Base-by-base conservation (phyloP, 805 yeast genomes). In the Spathaspora girioi region DNA sequence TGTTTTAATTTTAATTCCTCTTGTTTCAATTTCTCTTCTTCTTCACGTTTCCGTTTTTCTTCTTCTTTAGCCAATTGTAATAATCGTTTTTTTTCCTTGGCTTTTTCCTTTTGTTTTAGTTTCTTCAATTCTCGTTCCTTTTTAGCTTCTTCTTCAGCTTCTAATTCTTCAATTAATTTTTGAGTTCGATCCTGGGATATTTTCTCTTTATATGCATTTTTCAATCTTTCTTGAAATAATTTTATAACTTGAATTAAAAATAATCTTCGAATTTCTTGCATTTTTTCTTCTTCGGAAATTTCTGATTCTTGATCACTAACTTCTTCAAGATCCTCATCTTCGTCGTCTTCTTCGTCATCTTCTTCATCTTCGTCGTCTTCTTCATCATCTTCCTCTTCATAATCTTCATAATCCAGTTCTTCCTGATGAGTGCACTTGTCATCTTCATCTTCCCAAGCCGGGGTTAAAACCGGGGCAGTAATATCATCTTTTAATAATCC, bases 181-280 rank as follows among this genome's bases (percentile, higher is more conserved):
- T 77, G 71, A 10, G 86, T 78, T 52, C 85, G 77, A 59, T 87
- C 94, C 53, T 86, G 89, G 11, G 96, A 92, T 46, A 87, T 81
- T 56, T 83, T 86, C 59, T 86, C 92, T 54, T 87, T 87, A 62
- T 85, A 91, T 0, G 96, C 89, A 29, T 79, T 81, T 60, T 87
- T 75, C 31, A 92, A 79, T 44, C 90, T 79, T 57, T 82, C 84
- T 60, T 87, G 89, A 58, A 92, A 78, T 63, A 89, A 75, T 49
- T 89, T 82, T 4, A 94, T 86, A 1, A 92, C 88, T 50, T 90
- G 87, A 49, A 88, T 76, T 59, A 89, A 90, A 54, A 92, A 79
- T 76, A 89, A 79, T 23, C 87, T 82, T 38, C 92, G 86, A 11
- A 93, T 86, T 67, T 91, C 96, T 59, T 82, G 85, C 60, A 88